phyloP scores from a whole-genome alignment of 495 filamentous ascomycete genomes.

The Astrocystis sublimbata region DNA sequence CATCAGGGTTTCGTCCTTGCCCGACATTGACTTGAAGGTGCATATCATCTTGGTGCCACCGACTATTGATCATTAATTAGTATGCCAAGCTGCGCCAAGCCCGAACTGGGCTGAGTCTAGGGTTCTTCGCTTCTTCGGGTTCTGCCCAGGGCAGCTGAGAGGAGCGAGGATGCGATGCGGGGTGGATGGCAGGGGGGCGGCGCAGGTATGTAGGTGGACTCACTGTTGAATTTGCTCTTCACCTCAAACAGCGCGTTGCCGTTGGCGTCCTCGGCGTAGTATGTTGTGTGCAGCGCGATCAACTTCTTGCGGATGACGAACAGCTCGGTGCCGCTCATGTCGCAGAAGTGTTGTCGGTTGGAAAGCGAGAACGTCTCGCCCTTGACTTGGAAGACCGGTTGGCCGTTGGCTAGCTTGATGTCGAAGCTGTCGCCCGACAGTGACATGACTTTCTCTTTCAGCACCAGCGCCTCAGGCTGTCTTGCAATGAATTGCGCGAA shows the following conservation, averaged over 20 bases:
- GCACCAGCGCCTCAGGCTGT: conserved; percentile 48
- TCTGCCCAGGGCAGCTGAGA: too few species aligned
- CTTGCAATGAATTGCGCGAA: conserved; percentile 51
- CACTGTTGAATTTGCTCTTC: conserved; percentile 50
- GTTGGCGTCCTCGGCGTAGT: conserved; percentile 40
- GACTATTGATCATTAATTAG: conserved; percentile 35
- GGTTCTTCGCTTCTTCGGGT: too few species aligned
- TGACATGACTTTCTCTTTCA: conserved; percentile 59
- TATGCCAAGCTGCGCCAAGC: background rate
- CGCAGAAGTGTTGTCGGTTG: conserved; percentile 48
- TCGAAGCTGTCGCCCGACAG: conserved; percentile 59
- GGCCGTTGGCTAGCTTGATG: conserved; percentile 47
- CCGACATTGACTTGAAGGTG: conserved; percentile 46
- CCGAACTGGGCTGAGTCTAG: too few species aligned
- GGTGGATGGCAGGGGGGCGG: background rate
- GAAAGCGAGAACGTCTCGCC: conserved; percentile 44
- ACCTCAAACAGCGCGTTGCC: conserved; percentile 52
- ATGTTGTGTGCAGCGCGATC: conserved; percentile 52
- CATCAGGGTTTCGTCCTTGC: conserved; percentile 34
- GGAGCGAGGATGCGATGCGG: background rate
- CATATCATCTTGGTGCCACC: conserved; percentile 48
- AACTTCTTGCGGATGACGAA: conserved; percentile 57
- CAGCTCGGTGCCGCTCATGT: conserved; percentile 47
- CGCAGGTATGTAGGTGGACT: too few species aligned
- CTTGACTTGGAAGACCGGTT: conserved; percentile 53